Evolutionary conservation across 2,329 filamentous ascomycete genomes (phyloP).

Genomic region (Colletotrichum orbiculare): DNA sequence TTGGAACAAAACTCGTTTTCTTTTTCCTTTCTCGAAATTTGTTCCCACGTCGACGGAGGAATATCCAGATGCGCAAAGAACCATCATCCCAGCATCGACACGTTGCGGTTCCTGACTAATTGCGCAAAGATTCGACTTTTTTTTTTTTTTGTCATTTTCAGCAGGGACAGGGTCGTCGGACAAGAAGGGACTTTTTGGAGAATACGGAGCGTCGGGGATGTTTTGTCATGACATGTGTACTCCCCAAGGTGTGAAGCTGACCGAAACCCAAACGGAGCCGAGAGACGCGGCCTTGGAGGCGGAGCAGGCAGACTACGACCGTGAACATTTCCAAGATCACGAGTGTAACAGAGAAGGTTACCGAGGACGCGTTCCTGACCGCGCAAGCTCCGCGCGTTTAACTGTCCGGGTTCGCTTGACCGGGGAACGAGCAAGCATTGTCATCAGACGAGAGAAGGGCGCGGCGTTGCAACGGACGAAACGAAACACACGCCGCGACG

Average conservation of each 20-base stretch:
- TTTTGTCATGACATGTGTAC: too few species aligned
- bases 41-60: neutral
- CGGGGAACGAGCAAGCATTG: neutral
- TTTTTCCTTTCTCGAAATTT: neutral
- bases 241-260: neutral
- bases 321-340: too few species aligned
- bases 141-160: neutral
- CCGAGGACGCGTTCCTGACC: conserved; percentile 20
- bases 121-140: conserved; percentile 8
- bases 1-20: neutral
- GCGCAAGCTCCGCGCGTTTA: neutral
- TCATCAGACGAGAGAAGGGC: conserved; percentile 14
- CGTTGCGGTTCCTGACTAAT: conserved; percentile 13
- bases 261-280: neutral
- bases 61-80: conserved; percentile 5
- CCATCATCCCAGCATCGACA: conserved; percentile 18
- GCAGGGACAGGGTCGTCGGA: conserved; percentile 12
- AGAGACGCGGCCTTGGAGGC: conserved; percentile 20
- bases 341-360: neutral
- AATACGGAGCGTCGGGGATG: neutral
- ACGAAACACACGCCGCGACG: conserved; percentile 25
- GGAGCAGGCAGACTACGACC: neutral
- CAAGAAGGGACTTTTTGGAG: conserved; percentile 3
- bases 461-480: conserved; percentile 22
- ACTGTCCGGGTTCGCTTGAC: conserved; percentile 2